Conservation (phyloP, 2,329 filamentous ascomycete species). For the Fusarium mundagurra region DNA sequence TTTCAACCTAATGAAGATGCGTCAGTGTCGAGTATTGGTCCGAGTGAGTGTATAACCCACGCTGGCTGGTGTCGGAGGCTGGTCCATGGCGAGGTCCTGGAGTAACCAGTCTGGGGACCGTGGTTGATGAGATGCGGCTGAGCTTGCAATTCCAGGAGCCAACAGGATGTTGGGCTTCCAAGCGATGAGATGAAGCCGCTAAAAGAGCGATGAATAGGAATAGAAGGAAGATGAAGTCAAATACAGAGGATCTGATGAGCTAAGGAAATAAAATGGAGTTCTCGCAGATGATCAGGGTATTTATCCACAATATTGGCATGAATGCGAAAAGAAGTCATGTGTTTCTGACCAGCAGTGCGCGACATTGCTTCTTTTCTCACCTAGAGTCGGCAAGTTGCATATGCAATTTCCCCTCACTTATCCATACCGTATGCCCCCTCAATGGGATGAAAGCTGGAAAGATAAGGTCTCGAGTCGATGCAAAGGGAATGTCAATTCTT, state of each 20-base stretch:
- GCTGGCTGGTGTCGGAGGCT: background rate
- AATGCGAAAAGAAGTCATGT: background rate
- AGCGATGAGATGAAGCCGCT: background rate
- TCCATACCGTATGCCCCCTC: background rate
- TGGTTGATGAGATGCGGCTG: background rate
- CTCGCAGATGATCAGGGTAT: background rate
- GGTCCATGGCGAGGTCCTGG: background rate
- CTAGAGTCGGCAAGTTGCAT: background rate
- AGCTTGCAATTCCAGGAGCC: too few relatives aligned
- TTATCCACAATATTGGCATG: background rate
- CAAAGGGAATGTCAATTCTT: background rate
- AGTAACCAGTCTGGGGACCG: background rate
- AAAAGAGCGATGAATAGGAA: background rate
- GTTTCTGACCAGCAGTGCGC: background rate
- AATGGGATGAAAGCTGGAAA: background rate
- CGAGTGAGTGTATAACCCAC: background rate
- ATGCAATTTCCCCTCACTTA: background rate
- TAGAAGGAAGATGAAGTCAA: background rate
- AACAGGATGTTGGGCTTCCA: background rate
- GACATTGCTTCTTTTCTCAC: background rate
- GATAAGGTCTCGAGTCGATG: background rate
- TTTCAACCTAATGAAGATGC: background rate
- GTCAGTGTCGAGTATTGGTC: background rate
- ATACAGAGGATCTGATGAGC: background rate
- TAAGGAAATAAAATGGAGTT: background rate